Evolutionary conservation across 352 stramenopile genomes (phyloP).

Genomic region (Phytopythium chamaehyphon): DNA sequence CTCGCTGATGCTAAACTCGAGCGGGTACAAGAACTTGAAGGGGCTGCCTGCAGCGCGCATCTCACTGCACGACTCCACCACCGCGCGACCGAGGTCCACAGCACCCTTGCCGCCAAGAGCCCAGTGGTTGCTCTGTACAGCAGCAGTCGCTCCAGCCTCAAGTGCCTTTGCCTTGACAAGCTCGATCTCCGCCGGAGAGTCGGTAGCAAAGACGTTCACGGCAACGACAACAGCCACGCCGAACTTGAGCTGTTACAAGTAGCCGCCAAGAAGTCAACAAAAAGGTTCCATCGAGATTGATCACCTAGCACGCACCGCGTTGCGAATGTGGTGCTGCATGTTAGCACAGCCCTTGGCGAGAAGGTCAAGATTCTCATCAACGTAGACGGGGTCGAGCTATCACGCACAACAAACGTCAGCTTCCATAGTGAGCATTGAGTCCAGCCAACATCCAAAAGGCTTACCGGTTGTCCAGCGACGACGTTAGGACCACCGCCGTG

Average conservation of each 20-base stretch:
- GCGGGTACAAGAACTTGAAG: constrained; percentile 96
- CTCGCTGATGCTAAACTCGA: constrained; percentile 88
- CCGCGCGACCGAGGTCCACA: constrained; percentile 88
- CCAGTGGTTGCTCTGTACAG: constrained; percentile 93
- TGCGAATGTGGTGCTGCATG: constrained; percentile 95
- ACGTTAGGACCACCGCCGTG: constrained; percentile 97
- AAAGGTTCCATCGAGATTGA: neutral
- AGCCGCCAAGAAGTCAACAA: neutral
- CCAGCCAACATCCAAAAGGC: constrained; percentile 8
- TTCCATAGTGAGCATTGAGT: constrained; percentile 1
- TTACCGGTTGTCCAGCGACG: constrained; percentile 89
- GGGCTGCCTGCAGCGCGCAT: constrained; percentile 64
- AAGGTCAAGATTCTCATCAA: constrained; percentile 95
- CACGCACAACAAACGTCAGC: constrained; percentile 1
- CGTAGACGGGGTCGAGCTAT: constrained; percentile 88
- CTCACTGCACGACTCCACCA: constrained; percentile 87
- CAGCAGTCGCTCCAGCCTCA: constrained; percentile 93
- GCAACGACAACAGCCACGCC: constrained; percentile 96
- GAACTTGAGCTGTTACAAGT: constrained; percentile 66
- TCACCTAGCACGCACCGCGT: constrained; percentile 62
- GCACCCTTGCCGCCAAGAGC: constrained; percentile 82
- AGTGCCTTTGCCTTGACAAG: constrained; percentile 89
- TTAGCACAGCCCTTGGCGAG: constrained; percentile 91
- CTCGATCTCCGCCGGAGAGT: constrained; percentile 89
- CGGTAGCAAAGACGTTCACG: constrained; percentile 82